Conservation (phyloP, 371 early-diverging fungal genomes). For the Mucor piriformis region DNA sequence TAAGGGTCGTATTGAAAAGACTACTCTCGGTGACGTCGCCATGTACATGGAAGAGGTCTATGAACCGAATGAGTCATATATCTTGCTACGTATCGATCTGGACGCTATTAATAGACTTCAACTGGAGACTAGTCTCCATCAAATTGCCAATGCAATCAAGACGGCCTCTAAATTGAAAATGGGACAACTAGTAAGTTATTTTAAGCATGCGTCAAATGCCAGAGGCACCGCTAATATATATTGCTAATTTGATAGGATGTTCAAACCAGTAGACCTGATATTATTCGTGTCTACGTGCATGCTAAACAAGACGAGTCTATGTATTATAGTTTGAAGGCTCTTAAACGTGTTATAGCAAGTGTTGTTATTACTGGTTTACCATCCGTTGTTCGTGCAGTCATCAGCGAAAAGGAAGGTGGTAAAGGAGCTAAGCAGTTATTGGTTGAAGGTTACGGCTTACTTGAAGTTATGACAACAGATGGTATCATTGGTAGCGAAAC, state of each 20-base stretch:
- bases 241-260: slow-evolving; percentile 59
- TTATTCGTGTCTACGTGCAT: slow-evolving; percentile 74
- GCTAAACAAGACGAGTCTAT: slow-evolving; percentile 69
- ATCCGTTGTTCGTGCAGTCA: slow-evolving; percentile 86
- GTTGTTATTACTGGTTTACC: slow-evolving; percentile 90
- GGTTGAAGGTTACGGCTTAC: slow-evolving; percentile 96
- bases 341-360: slow-evolving; percentile 84
- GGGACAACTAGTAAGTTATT: slow-evolving; percentile 54
- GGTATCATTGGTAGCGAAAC: slow-evolving; percentile 85
- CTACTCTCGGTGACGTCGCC: slow-evolving; percentile 86
- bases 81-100: slow-evolving; percentile 81
- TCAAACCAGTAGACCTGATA: slow-evolving; percentile 71
- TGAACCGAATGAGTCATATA: slow-evolving; percentile 71
- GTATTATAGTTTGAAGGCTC: slow-evolving; percentile 77
- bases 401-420: slow-evolving; percentile 71
- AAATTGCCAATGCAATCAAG: slow-evolving; percentile 80
- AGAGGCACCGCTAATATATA: too few relatives aligned
- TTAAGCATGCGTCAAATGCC: too few relatives aligned
- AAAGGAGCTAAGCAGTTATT: slow-evolving; percentile 69
- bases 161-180: slow-evolving; percentile 87
- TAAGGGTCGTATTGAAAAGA: slow-evolving; percentile 93
- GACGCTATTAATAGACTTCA: slow-evolving; percentile 77
- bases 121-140: slow-evolving; percentile 81
- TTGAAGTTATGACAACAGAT: slow-evolving; percentile 88
- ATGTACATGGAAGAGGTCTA: slow-evolving; percentile 93